Evolutionary conservation across 1,139 yeast genomes (phyloP), one percentile per base, ranked within the genome.

Genomic region (Pichia norvegensis): DNA sequence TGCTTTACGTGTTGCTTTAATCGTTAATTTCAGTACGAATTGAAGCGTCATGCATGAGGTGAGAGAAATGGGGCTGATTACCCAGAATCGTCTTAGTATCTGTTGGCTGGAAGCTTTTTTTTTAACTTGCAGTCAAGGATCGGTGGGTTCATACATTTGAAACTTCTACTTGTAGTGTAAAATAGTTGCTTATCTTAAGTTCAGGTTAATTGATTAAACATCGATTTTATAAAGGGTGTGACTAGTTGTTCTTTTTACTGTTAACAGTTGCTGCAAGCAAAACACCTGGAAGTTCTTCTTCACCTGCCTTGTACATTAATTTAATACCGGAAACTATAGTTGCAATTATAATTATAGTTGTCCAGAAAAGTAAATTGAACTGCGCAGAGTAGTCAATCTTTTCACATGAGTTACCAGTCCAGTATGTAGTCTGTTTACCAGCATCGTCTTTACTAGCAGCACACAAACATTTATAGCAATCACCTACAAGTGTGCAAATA

Each of bases 311-410:
- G 47, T 64, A 62, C 63, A 82, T 65, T 48, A 81, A 68, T 55
- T 75, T 71, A 48, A 81, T 64, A 37, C 83, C 85, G 17, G 73
- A 75, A 38, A 63, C 76, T 46, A 78, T 64, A 21, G 76, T 61
- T 11, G 68, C 63, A 29, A 72, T 46, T 43, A 80, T 62, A 2
- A 72, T 74, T 21, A 82, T 54, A 9, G 74, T 64, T 3, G 85
- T 72, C 87, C 90, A 82, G 54, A 82, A 72, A 55, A 83, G 71
- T 56, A 84, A 69, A 57, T 82, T 76, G 52, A 84, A 79, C 61
- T 78, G 78, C 1, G 76, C 70, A 38, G 83, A 72, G 48, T 81
- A 72, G 56, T 84, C 88, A 58, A 70, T 72, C 70, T 82, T 81
- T 55, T 74, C 69, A 63, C 92, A 83, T 51, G 79, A 78, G 48